Conservation (phyloP, 2,329 filamentous ascomycete genomes). For the Basipetospora chlamydospora region DNA sequence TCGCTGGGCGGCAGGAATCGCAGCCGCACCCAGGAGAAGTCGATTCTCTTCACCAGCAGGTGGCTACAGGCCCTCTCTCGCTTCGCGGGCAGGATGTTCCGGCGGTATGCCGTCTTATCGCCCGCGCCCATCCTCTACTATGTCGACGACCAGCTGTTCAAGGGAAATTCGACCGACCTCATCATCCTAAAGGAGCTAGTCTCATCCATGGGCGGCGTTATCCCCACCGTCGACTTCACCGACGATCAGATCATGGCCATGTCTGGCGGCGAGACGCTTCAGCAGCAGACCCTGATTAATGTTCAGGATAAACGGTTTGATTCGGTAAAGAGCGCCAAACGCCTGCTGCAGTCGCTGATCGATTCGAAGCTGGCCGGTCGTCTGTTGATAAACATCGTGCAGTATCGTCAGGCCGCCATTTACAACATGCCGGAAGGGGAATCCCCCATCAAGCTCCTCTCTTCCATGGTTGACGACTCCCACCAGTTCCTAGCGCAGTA, state of each 20-base stretch:
- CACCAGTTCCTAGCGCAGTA: slow-evolving; percentile 78
- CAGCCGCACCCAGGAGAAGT: slow-evolving; percentile 47
- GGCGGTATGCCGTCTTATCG: slow-evolving; percentile 71
- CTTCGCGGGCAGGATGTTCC: slow-evolving; percentile 86
- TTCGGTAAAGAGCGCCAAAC: slow-evolving; percentile 57
- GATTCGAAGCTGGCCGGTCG: slow-evolving; percentile 67
- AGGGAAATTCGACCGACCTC: slow-evolving; percentile 76
- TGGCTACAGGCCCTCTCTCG: slow-evolving; percentile 83
- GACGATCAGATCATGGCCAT: slow-evolving; percentile 78
- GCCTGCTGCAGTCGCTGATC: slow-evolving; percentile 65
- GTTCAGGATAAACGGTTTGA: slow-evolving; percentile 72
- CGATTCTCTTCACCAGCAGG: slow-evolving; percentile 62
- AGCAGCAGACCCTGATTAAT: slow-evolving; percentile 65
- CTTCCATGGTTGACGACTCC: slow-evolving; percentile 79
- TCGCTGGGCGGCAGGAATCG: slow-evolving; percentile 46
- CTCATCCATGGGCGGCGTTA: slow-evolving; percentile 83
- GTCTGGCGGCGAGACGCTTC: slow-evolving; percentile 69
- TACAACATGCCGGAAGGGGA: slow-evolving; percentile 57
- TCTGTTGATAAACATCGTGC: slow-evolving; percentile 77
- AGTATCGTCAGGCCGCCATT: slow-evolving; percentile 77
- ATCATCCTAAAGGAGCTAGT: slow-evolving; percentile 86
- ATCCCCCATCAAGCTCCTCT: slow-evolving; percentile 76
- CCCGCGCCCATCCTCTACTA: slow-evolving; percentile 79
- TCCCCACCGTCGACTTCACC: slow-evolving; percentile 74
- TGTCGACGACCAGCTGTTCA: slow-evolving; percentile 68